Percentiles rank a stretch among this genome's conserved stretches.
These are phyloP conservation scores for Setaria viridis DNA, from an alignment of 202 grass and related monocot species.

Conservation along the genomic window DNA sequence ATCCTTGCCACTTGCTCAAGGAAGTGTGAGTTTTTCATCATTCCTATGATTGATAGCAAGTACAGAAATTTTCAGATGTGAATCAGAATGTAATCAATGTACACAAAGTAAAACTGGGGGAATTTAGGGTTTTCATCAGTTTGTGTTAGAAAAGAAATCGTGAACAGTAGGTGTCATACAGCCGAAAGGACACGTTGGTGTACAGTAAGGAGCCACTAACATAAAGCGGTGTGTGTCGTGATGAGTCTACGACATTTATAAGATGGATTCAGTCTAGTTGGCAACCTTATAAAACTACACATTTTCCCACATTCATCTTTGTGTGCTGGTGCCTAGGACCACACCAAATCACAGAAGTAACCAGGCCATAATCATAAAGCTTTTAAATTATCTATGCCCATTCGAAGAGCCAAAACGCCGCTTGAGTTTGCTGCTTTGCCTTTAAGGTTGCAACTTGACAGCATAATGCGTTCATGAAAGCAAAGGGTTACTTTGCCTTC, in stretches of 20 bases:
- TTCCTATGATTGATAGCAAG: slow-evolving; percentile 38
- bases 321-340: background rate
- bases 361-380: background rate
- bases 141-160: background rate
- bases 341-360: slow-evolving; percentile 18
- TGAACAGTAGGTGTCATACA: background rate
- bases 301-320: background rate
- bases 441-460: slow-evolving; percentile 24
- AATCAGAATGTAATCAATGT: background rate
- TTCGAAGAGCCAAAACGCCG: background rate
- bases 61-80: background rate
- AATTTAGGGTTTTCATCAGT: background rate
- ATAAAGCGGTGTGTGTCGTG: background rate
- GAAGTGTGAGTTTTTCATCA: slow-evolving; percentile 67
- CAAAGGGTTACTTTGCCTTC: background rate
- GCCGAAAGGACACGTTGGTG: background rate
- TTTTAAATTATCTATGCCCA: background rate
- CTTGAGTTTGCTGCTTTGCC: background rate
- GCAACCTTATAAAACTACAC: background rate
- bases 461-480: background rate
- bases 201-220: background rate
- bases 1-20: slow-evolving; percentile 62
- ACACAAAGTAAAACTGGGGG: background rate
- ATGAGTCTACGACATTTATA: background rate
- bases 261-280: background rate